These are phyloP conservation scores for Maudiozyma saulgeensis DNA, from an alignment of 805 yeast genomes.

Conservation along the genomic window DNA sequence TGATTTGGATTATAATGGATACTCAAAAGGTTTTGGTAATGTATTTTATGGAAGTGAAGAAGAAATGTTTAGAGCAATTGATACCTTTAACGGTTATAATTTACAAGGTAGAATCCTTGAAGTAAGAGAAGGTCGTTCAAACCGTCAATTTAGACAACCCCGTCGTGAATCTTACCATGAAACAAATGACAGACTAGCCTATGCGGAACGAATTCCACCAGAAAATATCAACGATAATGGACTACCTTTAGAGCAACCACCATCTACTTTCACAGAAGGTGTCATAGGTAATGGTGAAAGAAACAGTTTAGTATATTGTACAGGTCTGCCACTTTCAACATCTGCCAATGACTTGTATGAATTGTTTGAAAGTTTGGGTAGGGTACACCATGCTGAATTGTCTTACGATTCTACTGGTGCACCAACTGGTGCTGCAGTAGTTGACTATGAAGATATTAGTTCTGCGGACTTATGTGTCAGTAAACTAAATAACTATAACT, in stretches of 20 bases:
- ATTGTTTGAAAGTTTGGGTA: constrained; percentile 75
- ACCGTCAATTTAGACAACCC: not conserved
- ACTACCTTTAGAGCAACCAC: not conserved
- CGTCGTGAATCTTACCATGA: constrained; percentile 1
- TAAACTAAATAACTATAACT: constrained; percentile 68
- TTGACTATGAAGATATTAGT: constrained; percentile 56
- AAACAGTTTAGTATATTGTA: constrained; percentile 54
- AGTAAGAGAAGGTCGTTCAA: constrained; percentile 16
- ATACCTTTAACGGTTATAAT: constrained; percentile 62
- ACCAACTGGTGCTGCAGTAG: constrained; percentile 77
- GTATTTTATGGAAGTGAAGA: constrained; percentile 61
- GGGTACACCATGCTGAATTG: constrained; percentile 67
- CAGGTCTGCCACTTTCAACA: constrained; percentile 82
- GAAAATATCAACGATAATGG: not conserved
- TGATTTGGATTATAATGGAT: constrained; percentile 51
- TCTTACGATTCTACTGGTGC: constrained; percentile 53
- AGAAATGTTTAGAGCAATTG: constrained; percentile 64
- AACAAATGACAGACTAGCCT: not conserved
- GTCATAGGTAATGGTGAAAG: constrained; percentile 55
- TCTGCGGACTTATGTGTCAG: constrained; percentile 66
- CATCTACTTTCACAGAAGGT: constrained; percentile 45
- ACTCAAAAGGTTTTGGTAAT: constrained; percentile 74
- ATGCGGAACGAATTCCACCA: not conserved
- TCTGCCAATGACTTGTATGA: constrained; percentile 75
- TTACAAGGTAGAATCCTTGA: constrained; percentile 15